Base-by-base conservation (phyloP, 306 rosid species). In the Cicer pinnatifidum region DNA sequence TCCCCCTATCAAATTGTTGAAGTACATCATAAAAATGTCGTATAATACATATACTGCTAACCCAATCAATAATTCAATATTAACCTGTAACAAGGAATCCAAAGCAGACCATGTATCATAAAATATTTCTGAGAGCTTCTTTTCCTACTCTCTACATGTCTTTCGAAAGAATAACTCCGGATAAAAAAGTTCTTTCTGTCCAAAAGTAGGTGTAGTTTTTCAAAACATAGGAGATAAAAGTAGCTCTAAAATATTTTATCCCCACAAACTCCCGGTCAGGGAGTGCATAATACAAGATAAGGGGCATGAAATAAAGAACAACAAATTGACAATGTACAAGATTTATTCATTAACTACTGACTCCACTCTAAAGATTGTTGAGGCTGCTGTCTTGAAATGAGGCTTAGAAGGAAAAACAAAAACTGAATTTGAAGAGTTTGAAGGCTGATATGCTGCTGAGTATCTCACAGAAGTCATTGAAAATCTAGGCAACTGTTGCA, bases 401-500 rank as follows among this genome's bases (percentile, higher is more conserved):
- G 98, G 97, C 77, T 89, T 84, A 16, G 92, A 87, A 66, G 98
- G 98, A 61, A 87, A 94, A 67, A 94, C 90, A 58, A 91, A 94
- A 69, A 86, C 79, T 59, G 82, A 69, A 79, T 68, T 79, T 7
- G 86, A 82, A 76, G 88, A 77, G 78, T 61, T 73, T 41, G 88
- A 77, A 54, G 90, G 88, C 75, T 89, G 96, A 85, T 89, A 94
- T 50, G 84, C 83, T 59, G 90, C 89, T 9, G 91, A 94, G 79
- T 91, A 91, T 84, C 95, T 87, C 59, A 82, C 87, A 41, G 96
- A 88, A 65, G 92, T 84, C 76, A 91, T 72, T 20, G 89, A 84
- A 84, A 88, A 86, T 83, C 76, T 89, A 3, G 98, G 98, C 64
- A 94, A 82, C 74, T 87, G 95, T 63, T 87, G 95, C 81, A 85